Evolutionary conservation across 805 yeast species (phyloP).

Genomic region (Nakazawaea wyomingensis): DNA sequence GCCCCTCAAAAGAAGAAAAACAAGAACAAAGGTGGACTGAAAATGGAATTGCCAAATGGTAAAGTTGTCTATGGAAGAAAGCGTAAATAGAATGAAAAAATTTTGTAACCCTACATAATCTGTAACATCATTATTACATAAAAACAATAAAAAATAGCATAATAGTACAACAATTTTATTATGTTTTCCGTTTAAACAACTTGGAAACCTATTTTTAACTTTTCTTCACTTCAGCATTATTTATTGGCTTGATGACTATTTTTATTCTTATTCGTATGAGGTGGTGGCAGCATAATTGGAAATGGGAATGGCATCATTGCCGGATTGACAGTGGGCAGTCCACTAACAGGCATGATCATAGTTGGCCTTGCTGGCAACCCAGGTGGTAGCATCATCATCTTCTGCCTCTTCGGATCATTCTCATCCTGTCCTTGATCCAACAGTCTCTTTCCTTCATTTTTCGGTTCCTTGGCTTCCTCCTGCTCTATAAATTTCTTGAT

Average conservation of each 20-base stretch:
- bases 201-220: no score
- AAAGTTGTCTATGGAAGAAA: constrained; percentile 36
- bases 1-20: constrained; percentile 25
- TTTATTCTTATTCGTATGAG: background rate
- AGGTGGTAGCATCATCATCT: background rate
- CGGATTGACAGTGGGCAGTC: background rate
- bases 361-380: constrained; percentile 10
- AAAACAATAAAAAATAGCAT: no score
- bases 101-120: background rate
- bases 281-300: constrained; percentile 11
- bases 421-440: constrained; percentile 3
- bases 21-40: constrained; percentile 35
- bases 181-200: no score
- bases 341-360: constrained; percentile 2
- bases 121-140: no score
- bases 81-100: background rate
- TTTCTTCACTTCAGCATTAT: no score
- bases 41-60: constrained; percentile 54
- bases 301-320: constrained; percentile 9
- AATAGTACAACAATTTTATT: no score
- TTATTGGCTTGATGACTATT: no score
- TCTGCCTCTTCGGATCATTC: constrained; percentile 7
- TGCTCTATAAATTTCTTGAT: constrained; percentile 46
- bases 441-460: constrained; percentile 8
- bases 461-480: constrained; percentile 18